Conservation (phyloP, 2,329 filamentous ascomycete genomes). For the Stemphylium lycopersici region DNA sequence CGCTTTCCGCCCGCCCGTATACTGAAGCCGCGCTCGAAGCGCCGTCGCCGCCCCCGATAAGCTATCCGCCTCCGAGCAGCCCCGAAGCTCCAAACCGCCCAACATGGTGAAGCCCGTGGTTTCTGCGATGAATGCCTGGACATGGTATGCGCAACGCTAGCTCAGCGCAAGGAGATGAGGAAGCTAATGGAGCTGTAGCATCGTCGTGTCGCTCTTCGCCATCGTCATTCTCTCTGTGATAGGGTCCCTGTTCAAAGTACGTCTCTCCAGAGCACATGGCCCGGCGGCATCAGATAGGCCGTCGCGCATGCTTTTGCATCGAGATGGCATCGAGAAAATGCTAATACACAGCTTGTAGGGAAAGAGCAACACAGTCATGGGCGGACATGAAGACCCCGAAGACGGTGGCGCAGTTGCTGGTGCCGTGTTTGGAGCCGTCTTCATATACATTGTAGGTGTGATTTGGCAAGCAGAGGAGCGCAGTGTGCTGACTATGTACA, state of each 20-base stretch:
- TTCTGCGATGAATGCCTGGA: constrained; percentile 90
- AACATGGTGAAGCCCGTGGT: constrained; percentile 97
- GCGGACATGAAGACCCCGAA: constrained; percentile 70
- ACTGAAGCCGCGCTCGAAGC: constrained; percentile 6
- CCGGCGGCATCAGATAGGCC: background rate
- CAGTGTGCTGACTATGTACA: constrained; percentile 12
- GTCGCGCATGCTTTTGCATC: background rate
- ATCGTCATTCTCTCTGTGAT: constrained; percentile 70
- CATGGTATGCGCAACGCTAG: constrained; percentile 69
- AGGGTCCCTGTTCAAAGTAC: constrained; percentile 74
- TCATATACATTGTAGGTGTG: constrained; percentile 83
- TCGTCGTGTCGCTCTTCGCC: constrained; percentile 61
- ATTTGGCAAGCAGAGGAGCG: background rate
- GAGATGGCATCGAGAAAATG: background rate
- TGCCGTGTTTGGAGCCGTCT: constrained; percentile 85
- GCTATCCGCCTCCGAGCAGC: constrained; percentile 16
- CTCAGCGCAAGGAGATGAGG: background rate
- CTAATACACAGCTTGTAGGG: constrained; percentile 48
- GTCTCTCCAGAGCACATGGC: constrained; percentile 32
- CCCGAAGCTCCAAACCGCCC: constrained; percentile 22
- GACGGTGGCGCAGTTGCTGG: constrained; percentile 79
- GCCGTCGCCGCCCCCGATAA: constrained; percentile 17
- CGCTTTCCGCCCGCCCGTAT: background rate
- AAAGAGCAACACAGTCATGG: constrained; percentile 83
- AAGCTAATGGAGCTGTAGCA: constrained; percentile 48